Base-by-base conservation (phyloP, 805 yeast species). In the Barnettozyma sucrosica region DNA sequence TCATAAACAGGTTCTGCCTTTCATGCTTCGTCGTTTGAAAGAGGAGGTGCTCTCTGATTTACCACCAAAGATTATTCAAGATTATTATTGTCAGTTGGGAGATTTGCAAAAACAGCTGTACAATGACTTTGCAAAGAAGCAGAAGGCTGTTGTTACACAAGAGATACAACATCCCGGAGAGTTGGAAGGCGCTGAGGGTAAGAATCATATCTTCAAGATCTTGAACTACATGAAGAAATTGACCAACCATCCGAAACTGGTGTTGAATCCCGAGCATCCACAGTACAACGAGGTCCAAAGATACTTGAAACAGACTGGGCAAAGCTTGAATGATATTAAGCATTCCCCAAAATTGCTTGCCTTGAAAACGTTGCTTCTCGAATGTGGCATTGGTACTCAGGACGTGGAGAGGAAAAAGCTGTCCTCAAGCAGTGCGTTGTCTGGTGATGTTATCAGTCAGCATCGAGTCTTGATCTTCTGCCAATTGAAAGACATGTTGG, bases 21-120 rank as follows among this genome's bases (percentile, higher is more conserved):
- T 93, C 65, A 85, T 95, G 89, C 71, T 93, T 54, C 84, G 99
- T 65, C 83, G 99, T 64, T 75, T 93, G 61, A 93, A 93, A 65
- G 98, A 93, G 62, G 98, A 93, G 56, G 99, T 93, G 5, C 71
- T 93, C 46, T 85, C 95, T 1, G 99, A 93, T 64, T 73, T 93
- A 56, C 99, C 99, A 9, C 99, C 99, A 36, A 93, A 93, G 67
- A 93, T 95, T 57, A 93, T 93, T 55, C 99, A 93, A 65, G 99
- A 93, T 69, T 92, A 93, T 66, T 93, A 93, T 65, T 93, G 99
- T 70, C 98, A 93, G 55, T 73, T 95, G 52, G 88, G 96, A 56
- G 96, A 89, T 53, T 70, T 89, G 48, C 99, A 93, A 64, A 85
- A 83, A 59, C 85, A 83, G 56, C 71, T 93, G 41, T 95, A 93